Evolutionary conservation across 176 grass and related monocot genomes (phyloP).

Genomic region (Thalia dealbata): DNA sequence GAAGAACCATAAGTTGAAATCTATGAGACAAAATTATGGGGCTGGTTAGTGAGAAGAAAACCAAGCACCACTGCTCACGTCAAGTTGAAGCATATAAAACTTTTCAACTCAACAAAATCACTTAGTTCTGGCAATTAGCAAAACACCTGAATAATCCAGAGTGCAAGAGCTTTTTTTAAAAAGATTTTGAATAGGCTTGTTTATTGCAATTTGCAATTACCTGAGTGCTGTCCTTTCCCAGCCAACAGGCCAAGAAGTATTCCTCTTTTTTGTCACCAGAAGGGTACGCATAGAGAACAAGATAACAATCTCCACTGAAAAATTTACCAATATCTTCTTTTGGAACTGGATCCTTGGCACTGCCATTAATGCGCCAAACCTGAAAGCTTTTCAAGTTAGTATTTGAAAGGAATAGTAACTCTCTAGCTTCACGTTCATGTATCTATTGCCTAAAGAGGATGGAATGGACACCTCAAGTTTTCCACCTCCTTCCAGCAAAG

Average conservation of each 20-base stretch:
- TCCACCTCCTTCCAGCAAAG: constrained; percentile 84
- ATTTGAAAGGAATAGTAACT: constrained; percentile 10
- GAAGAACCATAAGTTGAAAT: too few species aligned
- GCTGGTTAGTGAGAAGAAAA: too few species aligned
- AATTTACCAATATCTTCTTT: constrained; percentile 96
- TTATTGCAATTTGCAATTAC: constrained; percentile 31
- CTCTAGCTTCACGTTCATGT: constrained; percentile 9
- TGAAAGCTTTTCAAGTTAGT: constrained; percentile 31
- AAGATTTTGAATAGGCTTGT: not conserved
- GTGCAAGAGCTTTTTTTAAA: not conserved
- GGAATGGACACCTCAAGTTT: constrained; percentile 68
- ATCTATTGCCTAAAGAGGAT: constrained; percentile 15
- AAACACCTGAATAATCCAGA: not conserved
- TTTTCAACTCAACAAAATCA: not conserved
- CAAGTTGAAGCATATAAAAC: too few species aligned
- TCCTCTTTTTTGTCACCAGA: constrained; percentile 93
- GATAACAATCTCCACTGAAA: constrained; percentile 83
- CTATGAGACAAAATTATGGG: too few species aligned
- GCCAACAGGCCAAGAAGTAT: constrained; percentile 74
- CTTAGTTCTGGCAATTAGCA: not conserved
- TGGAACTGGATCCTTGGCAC: constrained; percentile 51
- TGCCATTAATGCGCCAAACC: constrained; percentile 75
- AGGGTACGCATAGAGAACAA: constrained; percentile 89
- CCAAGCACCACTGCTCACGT: too few species aligned
- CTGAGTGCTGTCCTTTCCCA: constrained; percentile 73